A percentile compares a stretch with the other conserved stretches of the same genome.
Evolutionary conservation across 1,139 yeast genomes (phyloP).

Genomic region (Zhuliangozyma blackwelliae): DNA sequence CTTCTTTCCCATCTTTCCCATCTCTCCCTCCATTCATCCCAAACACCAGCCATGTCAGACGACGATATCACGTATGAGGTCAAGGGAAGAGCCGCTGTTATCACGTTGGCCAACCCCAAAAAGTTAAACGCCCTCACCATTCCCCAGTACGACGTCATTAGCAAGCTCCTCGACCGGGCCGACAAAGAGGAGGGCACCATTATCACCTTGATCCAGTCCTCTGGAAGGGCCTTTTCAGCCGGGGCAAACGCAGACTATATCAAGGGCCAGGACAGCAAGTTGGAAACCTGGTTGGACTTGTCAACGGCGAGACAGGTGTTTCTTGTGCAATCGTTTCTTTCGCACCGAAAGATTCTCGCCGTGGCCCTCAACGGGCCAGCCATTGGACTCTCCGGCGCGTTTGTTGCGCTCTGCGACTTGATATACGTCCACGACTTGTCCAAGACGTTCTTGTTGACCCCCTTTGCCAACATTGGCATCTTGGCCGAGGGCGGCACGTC

Average conservation of each 20-base stretch:
- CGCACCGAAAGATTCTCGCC: constrained; percentile 68
- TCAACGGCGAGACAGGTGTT: constrained; percentile 69
- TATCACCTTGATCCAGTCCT: constrained; percentile 64
- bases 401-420: constrained; percentile 75
- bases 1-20: no score
- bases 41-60: constrained; percentile 10
- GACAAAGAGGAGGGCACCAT: constrained; percentile 59
- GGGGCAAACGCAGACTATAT: constrained; percentile 59
- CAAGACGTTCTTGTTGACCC: constrained; percentile 60
- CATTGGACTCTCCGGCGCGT: constrained; percentile 71
- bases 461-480: constrained; percentile 79
- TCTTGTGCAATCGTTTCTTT: constrained; percentile 62
- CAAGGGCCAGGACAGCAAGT: constrained; percentile 27
- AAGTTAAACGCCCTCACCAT: constrained; percentile 65
- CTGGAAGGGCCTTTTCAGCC: constrained; percentile 77
- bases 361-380: constrained; percentile 85
- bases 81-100: constrained; percentile 51
- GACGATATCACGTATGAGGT: constrained; percentile 47
- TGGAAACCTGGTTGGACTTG: constrained; percentile 52
- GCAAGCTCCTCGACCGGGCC: constrained; percentile 59
- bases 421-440: constrained; percentile 60
- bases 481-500: constrained; percentile 81
- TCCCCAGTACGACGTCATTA: constrained; percentile 61
- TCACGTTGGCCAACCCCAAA: constrained; percentile 62
- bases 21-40: neutral